phyloP scores from a whole-genome alignment of 2,329 filamentous ascomycete genomes.

The Colletotrichum sp. region DNA sequence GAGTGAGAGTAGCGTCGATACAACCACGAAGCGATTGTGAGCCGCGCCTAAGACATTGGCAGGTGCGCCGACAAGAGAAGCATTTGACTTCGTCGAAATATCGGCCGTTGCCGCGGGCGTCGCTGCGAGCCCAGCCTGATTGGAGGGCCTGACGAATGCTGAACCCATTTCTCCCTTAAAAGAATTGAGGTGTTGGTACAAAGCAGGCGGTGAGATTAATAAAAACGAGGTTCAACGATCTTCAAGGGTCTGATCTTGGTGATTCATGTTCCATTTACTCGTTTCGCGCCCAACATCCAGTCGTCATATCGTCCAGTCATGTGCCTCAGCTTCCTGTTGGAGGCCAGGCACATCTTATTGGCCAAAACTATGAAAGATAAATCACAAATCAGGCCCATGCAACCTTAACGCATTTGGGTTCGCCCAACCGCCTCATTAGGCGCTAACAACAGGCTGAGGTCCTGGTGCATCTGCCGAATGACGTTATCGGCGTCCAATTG shows the following conservation, averaged over 20 bases:
- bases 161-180: no score
- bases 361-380: accelerated
- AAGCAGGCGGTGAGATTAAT: no score
- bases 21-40: background rate
- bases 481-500: background rate
- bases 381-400: background rate
- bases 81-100: no score
- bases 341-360: background rate
- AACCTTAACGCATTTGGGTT: background rate
- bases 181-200: no score
- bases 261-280: background rate
- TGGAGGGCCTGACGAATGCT: no score
- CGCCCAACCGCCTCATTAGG: background rate
- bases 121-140: no score
- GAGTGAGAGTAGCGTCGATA: constrained; percentile 19
- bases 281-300: background rate
- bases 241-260: background rate
- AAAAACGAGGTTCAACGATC: no score
- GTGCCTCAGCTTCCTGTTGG: background rate
- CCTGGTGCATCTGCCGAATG: background rate
- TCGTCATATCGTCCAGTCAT: background rate
- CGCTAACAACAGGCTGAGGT: accelerated
- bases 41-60: background rate
- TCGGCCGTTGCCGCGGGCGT: no score
- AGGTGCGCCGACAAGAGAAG: no score